Conservation (phyloP, 768 basidiomycete species). For the Lactarius hengduanensis region DNA sequence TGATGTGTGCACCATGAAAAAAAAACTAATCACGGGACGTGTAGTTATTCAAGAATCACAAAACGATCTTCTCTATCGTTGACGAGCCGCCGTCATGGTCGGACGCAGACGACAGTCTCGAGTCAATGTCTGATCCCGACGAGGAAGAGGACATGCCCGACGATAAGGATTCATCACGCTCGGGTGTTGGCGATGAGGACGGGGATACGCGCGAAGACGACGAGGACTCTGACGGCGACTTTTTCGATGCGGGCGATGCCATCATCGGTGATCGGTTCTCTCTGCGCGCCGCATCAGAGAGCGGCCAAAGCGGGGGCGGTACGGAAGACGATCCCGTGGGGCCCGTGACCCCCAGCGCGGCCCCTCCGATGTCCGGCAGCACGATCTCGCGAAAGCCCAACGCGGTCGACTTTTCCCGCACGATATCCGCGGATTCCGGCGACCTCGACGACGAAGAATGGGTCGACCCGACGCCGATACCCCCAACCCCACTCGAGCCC, state of each 20-base stretch:
- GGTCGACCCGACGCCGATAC: constrained; percentile 63
- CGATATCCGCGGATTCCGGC: constrained; percentile 39
- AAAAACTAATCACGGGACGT: not conserved
- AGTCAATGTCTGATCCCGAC: constrained; percentile 79
- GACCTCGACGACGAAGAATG: constrained; percentile 52
- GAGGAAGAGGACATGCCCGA: constrained; percentile 59
- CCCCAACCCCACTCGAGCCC: constrained; percentile 29
- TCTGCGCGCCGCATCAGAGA: constrained; percentile 38
- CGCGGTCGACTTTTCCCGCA: constrained; percentile 36
- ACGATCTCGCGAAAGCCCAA: constrained; percentile 32
- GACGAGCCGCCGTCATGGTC: constrained; percentile 87
- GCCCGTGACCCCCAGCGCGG: constrained; percentile 67
- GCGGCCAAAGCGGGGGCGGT: constrained; percentile 54
- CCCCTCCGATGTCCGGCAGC: constrained; percentile 29
- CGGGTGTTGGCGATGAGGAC: constrained; percentile 3
- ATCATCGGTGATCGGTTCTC: constrained; percentile 44
- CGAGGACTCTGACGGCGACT: constrained; percentile 45
- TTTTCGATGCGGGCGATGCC: constrained; percentile 47
- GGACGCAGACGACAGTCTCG: constrained; percentile 72
- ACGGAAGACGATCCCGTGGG: constrained; percentile 73
- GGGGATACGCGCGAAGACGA: constrained; percentile 34
- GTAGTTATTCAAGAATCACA: constrained; percentile 46
- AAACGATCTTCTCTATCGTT: constrained; percentile 81
- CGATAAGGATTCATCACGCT: constrained; percentile 36
- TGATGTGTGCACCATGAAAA: constrained; percentile 15